Evolutionary conservation across 805 yeast genomes (phyloP), one percentile per base, ranked within the genome.

Genomic region (Jamesozyma spencerorum): DNA sequence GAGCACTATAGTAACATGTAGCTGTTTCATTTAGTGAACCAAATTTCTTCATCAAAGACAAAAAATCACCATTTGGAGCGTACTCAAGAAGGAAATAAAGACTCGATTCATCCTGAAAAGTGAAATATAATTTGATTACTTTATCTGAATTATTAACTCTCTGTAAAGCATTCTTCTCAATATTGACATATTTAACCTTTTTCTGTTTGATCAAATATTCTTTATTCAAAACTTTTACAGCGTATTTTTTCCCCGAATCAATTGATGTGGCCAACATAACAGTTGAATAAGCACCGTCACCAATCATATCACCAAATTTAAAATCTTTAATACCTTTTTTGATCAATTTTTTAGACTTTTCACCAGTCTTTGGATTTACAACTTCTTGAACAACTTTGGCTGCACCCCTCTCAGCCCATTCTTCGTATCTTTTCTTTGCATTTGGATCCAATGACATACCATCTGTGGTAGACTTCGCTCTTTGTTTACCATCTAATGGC

Each of bases 201-300:
- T 83, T 84, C 54, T 84, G 94, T 48, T 75, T 78, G 40, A 84
- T 82, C 37, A 84, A 76, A 54, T 84, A 90, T 42, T 81, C 71
- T 56, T 84, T 84, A 57, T 80, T 86, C 41, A 84, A 63, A 3
- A 83, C 74, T 56, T 84, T 84, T 10, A 84, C 80, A 1, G 94
- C 94, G 57, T 79, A 84, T 14, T 88, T 81, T 44, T 81, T 77
- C 43, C 73, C 71, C 35, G 84, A 81, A 20, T 62, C 65, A 51
- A 77, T 86, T 46, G 92, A 95, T 1, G 85, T 73, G 0, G 97
- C 98, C 31, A 85, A 74, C 49, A 77, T 74, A 3, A 90, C 99
- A 1, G 95, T 88, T 8, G 97, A 87, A 58, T 90, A 92, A 5
- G 96, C 86, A 2, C 99, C 99, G 57, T 85, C 95, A 24, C 99